phyloP scores from a whole-genome alignment of 352 stramenopile genomes.

The Globisporangium perplexum region DNA sequence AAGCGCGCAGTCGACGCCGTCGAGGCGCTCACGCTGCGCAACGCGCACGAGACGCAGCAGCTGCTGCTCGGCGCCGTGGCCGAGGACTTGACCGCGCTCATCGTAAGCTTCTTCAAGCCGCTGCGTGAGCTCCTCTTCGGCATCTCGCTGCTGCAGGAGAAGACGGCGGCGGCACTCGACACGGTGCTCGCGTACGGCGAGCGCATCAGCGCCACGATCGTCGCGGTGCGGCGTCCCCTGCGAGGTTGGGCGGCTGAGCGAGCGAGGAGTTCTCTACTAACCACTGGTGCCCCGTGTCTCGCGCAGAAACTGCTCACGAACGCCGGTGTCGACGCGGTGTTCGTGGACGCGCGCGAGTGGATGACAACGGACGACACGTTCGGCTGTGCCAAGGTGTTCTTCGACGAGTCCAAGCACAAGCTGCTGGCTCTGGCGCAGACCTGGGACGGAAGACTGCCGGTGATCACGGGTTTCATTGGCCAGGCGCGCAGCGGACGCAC shows the following conservation, averaged over 20 bases:
- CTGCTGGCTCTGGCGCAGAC: constrained; percentile 30
- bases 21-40: constrained; percentile 51
- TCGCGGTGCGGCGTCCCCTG: constrained; percentile 37
- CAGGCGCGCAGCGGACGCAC: constrained; percentile 51
- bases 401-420: constrained; percentile 71
- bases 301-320: constrained; percentile 38
- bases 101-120: constrained; percentile 64
- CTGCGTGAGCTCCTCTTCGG: constrained; percentile 72
- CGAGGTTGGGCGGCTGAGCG: too few relatives aligned
- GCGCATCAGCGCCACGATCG: constrained; percentile 65
- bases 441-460: constrained; percentile 47
- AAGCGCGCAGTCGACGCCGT: constrained; percentile 24
- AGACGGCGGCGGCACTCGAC: constrained; percentile 60
- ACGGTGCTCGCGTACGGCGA: constrained; percentile 78
- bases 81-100: constrained; percentile 47
- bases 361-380: constrained; percentile 66
- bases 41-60: constrained; percentile 62
- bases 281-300: neutral
- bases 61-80: constrained; percentile 10
- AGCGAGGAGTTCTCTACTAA: neutral
- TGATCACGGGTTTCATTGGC: constrained; percentile 81
- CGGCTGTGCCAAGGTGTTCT: constrained; percentile 72
- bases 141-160: constrained; percentile 71
- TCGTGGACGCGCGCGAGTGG: constrained; percentile 66
- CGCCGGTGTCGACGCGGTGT: constrained; percentile 60